Conservation (phyloP, 2,329 filamentous ascomycete species). For the Paracorniculantispora psalliotae region DNA sequence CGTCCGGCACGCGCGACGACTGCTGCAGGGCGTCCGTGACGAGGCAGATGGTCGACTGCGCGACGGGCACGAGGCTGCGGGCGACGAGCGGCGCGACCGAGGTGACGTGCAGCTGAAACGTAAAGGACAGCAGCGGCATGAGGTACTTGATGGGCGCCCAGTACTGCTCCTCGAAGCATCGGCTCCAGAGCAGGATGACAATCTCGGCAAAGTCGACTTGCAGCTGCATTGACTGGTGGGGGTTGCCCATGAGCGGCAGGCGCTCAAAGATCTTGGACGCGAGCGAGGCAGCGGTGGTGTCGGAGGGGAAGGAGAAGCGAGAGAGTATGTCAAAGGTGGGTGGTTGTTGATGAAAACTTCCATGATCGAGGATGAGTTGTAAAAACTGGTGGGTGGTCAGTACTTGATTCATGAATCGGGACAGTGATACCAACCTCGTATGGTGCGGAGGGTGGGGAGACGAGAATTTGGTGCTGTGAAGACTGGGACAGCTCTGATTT, state of each 20-base stretch:
- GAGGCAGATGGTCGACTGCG: conserved; percentile 55
- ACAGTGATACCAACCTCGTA: conserved; percentile 38
- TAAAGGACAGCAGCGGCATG: conserved; percentile 58
- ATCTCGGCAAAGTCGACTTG: conserved; percentile 60
- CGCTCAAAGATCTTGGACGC: conserved; percentile 64
- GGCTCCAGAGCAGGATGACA: conserved; percentile 62
- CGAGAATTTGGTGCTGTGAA: conserved; percentile 18
- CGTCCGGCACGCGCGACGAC: conserved; percentile 38
- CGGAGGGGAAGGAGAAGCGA: conserved; percentile 60
- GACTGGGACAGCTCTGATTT: conserved; percentile 16
- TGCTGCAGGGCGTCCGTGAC: conserved; percentile 55
- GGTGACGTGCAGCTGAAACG: conserved; percentile 56
- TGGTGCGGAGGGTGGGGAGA: conserved; percentile 26
- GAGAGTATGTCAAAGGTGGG: conserved; percentile 65
- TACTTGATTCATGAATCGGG: neutral
- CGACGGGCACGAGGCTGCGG: conserved; percentile 49
- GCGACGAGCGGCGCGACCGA: conserved; percentile 56
- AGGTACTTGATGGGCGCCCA: conserved; percentile 62
- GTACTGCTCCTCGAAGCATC: conserved; percentile 59
- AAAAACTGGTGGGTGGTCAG: conserved; percentile 43
- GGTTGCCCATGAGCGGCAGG: conserved; percentile 53
- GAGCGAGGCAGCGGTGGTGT: conserved; percentile 54
- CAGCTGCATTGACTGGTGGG: conserved; percentile 46
- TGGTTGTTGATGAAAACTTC: conserved; percentile 47
- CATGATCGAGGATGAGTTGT: conserved; percentile 61